Conservation (phyloP, 2,329 filamentous ascomycete species). For the Harringtonia aguacate region DNA sequence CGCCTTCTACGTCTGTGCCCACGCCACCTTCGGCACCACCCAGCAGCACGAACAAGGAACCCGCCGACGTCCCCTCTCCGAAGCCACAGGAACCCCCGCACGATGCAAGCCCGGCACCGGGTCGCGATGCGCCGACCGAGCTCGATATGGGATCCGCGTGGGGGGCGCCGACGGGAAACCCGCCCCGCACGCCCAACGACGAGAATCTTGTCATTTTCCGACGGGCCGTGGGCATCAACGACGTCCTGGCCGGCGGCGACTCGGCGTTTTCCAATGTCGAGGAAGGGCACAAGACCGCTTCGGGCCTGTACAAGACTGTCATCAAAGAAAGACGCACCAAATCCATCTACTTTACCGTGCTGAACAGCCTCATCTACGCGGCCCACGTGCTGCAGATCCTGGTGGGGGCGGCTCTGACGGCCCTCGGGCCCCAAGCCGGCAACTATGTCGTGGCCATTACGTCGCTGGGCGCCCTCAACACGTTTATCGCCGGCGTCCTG, state of each 20-base stretch:
- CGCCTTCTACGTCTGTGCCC: no score
- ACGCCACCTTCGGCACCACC: no score
- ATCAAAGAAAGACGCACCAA: slow-evolving; percentile 22
- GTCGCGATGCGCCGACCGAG: no score
- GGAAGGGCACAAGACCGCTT: slow-evolving; percentile 21
- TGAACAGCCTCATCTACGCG: slow-evolving; percentile 27
- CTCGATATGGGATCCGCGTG: no score
- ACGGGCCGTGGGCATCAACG: slow-evolving; percentile 32
- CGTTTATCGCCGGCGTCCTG: slow-evolving; percentile 49
- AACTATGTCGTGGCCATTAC: slow-evolving; percentile 42
- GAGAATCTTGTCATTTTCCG: slow-evolving; percentile 31
- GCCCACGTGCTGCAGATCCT: slow-evolving; percentile 34
- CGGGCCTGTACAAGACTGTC: slow-evolving; percentile 30
- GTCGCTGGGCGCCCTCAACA: slow-evolving; percentile 50
- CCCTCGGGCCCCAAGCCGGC: slow-evolving; percentile 32
- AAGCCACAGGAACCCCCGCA: no score
- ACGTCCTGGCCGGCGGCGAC: slow-evolving; percentile 14
- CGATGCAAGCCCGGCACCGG: no score
- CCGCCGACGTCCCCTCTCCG: no score
- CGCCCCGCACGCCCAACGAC: no score
- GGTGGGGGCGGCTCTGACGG: slow-evolving; percentile 34
- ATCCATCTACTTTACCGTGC: slow-evolving; percentile 20
- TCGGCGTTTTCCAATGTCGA: slow-evolving; percentile 19
- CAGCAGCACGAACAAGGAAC: no score
- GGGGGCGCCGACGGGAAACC: no score